phyloP scores from a whole-genome alignment of 2,329 filamentous ascomycete genomes.

The Cadophora sp. region DNA sequence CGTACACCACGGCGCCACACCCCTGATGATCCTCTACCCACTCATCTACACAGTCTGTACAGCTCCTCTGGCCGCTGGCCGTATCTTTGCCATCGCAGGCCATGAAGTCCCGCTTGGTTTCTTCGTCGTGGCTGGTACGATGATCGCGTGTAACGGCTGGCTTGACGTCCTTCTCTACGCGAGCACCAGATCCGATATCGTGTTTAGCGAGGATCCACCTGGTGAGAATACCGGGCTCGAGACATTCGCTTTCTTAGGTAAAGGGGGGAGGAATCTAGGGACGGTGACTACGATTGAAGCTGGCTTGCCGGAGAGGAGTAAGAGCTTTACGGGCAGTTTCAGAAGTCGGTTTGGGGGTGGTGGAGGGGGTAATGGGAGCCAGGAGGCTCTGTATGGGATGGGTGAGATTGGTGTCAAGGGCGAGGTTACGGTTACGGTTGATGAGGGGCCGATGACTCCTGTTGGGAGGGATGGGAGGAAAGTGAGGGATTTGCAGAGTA shows the following conservation, averaged over 20 bases:
- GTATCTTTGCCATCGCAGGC: slow-evolving; percentile 68
- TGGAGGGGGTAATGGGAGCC: slow-evolving; percentile 27
- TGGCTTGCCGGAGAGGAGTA: slow-evolving; percentile 6
- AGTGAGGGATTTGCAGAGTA: neutral
- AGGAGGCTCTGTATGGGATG: slow-evolving; percentile 38
- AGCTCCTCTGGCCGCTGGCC: slow-evolving; percentile 67
- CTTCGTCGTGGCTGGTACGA: slow-evolving; percentile 64
- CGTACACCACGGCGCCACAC: slow-evolving; percentile 35
- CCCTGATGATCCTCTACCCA: slow-evolving; percentile 70
- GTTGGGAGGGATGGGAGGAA: neutral
- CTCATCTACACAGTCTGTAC: slow-evolving; percentile 74
- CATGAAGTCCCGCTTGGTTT: slow-evolving; percentile 57
- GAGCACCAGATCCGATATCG: slow-evolving; percentile 58
- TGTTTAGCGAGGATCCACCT: slow-evolving; percentile 54
- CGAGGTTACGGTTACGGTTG: slow-evolving; percentile 36
- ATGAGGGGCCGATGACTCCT: slow-evolving; percentile 4
- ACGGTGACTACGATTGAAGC: slow-evolving; percentile 22
- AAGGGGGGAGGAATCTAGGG: slow-evolving; percentile 30
- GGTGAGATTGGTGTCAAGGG: slow-evolving; percentile 39
- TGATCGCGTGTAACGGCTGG: slow-evolving; percentile 64
- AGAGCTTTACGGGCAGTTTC: slow-evolving; percentile 8
- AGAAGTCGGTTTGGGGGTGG: slow-evolving; percentile 3
- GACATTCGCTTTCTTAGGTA: slow-evolving; percentile 53
- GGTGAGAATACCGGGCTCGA: slow-evolving; percentile 56
- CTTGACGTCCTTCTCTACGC: slow-evolving; percentile 62